Evolutionary conservation across 2,329 filamentous ascomycete genomes (phyloP), one percentile per base, ranked within the genome.

Genomic region (Xylariaceae sp.): DNA sequence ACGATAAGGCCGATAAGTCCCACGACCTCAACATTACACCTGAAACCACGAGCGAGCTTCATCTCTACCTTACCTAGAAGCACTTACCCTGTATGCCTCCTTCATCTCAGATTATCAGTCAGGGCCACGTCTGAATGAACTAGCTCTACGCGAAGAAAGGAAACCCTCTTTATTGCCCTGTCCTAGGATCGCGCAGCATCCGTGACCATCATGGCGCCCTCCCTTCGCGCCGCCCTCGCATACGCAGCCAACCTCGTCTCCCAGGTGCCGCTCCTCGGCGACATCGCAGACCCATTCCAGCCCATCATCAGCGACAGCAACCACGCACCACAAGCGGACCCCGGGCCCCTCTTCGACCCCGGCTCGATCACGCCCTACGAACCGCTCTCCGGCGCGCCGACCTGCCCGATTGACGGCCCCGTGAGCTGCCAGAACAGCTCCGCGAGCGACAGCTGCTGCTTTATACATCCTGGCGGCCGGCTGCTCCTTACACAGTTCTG

Each of bases 401-500:
- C 63, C 2, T 71, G 67, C 38, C 67, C 67, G 3, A 49, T 69
- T 42, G 61, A 69, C 42, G 64, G 64, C 4, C 67, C 67, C 1
- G 44, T 62, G 35, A 70, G 66, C 56, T 71, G 68, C 50, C 56
- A 64, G 42, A 67, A 67, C 49, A 59, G 49, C 41, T 63, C 63
- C 4, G 57, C 57, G 8, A 52, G 56, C 29, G 63, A 67, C 40
- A 62, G 64, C 11, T 70, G 67, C 54, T 72, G 68, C 48, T 68
- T 69, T 41, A 55, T 71, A 19, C 50, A 65, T 42, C 67, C 67
- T 0, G 64, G 67, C 15, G 67, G 68, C 4, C 57, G 65, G 17
- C 49, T 71, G 41, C 51, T 70, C 35, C 53, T 71, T 28, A 66
- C 67, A 3, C 67, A 70, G 55, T 69, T 69, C 55, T 72, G 67